Percentiles rank a stretch among this genome's conserved stretches.
Conservation (phyloP, 106 monocot genomes). For the Xerophyta viscosa region DNA sequence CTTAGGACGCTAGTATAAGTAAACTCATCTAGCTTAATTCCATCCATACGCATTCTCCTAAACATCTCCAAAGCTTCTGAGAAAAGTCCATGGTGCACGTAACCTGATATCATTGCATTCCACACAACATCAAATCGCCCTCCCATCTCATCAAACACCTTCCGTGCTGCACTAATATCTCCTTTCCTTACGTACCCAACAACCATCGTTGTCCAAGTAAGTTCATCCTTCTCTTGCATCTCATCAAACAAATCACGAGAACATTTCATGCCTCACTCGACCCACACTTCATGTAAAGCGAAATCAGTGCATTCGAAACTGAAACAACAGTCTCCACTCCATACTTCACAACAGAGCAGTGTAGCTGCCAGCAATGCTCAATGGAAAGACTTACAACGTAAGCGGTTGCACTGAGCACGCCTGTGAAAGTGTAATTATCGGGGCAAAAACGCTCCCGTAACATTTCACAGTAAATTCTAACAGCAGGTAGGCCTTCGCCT, state of each 20-base stretch:
- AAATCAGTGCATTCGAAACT: slow-evolving; percentile 74
- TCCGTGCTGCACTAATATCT: slow-evolving; percentile 28
- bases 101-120: slow-evolving; percentile 98
- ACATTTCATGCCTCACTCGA: slow-evolving; percentile 2
- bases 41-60: slow-evolving; percentile 41
- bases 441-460: slow-evolving; percentile 26
- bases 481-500: slow-evolving; percentile 13
- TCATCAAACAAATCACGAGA: slow-evolving; percentile 59
- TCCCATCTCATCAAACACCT: slow-evolving; percentile 60
- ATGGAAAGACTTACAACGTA: slow-evolving; percentile 8
- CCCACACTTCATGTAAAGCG: slow-evolving; percentile 47
- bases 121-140: slow-evolving; percentile 66
- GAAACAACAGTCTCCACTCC: slow-evolving; percentile 41
- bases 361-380: slow-evolving; percentile 39
- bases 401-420: slow-evolving; percentile 51
- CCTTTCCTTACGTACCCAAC: slow-evolving; percentile 65
- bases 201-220: slow-evolving; percentile 88
- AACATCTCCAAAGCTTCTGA: slow-evolving; percentile 71
- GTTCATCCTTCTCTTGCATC: slow-evolving; percentile 69
- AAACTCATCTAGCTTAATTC: slow-evolving; percentile 62
- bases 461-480: slow-evolving; percentile 45
- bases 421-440: slow-evolving; percentile 72
- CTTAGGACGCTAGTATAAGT: slow-evolving; percentile 85
- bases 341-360: slow-evolving; percentile 56
- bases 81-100: slow-evolving; percentile 47